These are phyloP conservation scores for Coemansia sp. DNA, from an alignment of 192 early-diverging fungal species.

Conservation along the genomic window DNA sequence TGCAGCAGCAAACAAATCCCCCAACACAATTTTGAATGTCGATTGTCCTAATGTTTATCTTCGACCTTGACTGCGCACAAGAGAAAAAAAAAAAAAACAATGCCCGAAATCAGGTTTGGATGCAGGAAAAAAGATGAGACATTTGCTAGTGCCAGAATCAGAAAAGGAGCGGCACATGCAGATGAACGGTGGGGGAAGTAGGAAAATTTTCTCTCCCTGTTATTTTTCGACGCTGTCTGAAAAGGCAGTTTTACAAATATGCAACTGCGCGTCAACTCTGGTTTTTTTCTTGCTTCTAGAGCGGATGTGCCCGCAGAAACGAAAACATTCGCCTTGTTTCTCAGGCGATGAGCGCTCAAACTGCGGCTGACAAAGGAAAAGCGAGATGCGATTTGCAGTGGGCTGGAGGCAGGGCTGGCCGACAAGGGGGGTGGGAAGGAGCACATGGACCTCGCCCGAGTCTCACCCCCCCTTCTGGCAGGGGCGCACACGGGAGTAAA, in stretches of 20 bases:
- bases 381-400: background rate
- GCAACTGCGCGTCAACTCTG: background rate
- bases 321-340: background rate
- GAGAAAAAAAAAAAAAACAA: background rate
- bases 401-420: background rate
- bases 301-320: background rate
- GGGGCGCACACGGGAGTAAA: conserved; percentile 1
- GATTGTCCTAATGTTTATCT: background rate
- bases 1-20: background rate
- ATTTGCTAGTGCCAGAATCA: background rate
- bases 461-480: background rate
- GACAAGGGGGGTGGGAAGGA: background rate
- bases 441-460: conserved; percentile 6
- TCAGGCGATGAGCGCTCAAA: background rate
- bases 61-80: background rate
- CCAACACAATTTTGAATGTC: background rate
- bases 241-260: background rate
- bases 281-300: background rate
- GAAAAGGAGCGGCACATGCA: background rate
- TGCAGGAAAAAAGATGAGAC: background rate
- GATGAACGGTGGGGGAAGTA: background rate
- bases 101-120: background rate
- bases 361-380: background rate
- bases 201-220: conserved; percentile 1
- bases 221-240: background rate